Evolutionary conservation across 192 early-diverging fungal genomes (phyloP).

Genomic region (Podila horticola): DNA sequence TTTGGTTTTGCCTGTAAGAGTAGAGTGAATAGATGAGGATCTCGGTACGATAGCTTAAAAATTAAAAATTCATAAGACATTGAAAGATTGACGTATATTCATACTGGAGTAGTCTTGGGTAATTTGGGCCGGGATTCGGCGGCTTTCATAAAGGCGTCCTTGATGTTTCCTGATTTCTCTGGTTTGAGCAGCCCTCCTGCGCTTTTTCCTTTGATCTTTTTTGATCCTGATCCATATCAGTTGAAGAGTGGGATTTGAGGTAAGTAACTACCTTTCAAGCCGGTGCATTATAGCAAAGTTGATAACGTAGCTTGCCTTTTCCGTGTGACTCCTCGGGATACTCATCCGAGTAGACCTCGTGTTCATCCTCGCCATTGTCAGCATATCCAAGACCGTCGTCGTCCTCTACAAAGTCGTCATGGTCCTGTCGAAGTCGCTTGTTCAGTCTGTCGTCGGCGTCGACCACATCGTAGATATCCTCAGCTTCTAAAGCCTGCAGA

Average conservation of each 20-base stretch:
- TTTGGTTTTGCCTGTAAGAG: neutral
- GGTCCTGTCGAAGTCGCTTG: conserved; percentile 38
- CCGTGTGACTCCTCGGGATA: conserved; percentile 52
- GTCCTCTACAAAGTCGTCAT: conserved; percentile 72
- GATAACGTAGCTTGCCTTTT: conserved; percentile 25
- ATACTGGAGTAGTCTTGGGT: conserved; percentile 5
- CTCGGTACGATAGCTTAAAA: too few species aligned
- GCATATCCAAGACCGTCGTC: conserved; percentile 76
- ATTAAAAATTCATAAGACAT: neutral
- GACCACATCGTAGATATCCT: conserved; percentile 66
- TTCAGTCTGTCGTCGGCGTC: conserved; percentile 66
- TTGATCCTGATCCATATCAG: conserved; percentile 20
- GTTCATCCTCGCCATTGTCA: conserved; percentile 66
- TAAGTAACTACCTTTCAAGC: too few species aligned
- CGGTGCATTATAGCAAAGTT: neutral
- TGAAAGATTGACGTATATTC: neutral
- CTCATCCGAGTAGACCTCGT: conserved; percentile 57
- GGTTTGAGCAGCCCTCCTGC: conserved; percentile 17
- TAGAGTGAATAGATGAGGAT: too few species aligned
- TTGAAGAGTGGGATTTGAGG: too few species aligned
- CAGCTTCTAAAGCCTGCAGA: conserved; percentile 44
- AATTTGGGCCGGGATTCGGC: conserved; percentile 16
- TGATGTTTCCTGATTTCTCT: conserved; percentile 37
- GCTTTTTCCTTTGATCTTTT: conserved; percentile 37
- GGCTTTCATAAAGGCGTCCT: conserved; percentile 48